A percentile compares a stretch with the other conserved stretches of the same genome.
Evolutionary conservation across 805 yeast genomes (phyloP).

Genomic region (Lipomyces sp.): DNA sequence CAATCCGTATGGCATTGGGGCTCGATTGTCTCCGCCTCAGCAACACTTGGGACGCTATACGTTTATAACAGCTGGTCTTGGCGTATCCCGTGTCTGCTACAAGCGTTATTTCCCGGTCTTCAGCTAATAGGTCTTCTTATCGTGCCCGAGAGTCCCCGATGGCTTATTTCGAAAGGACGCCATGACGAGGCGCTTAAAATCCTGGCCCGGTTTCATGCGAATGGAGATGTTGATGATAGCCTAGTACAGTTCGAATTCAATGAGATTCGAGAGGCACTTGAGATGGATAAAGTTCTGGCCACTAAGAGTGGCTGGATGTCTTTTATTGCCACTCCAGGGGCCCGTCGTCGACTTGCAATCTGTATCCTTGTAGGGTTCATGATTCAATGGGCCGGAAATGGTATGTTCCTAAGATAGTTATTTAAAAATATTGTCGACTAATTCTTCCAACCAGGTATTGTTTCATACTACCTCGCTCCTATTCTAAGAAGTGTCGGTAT

Average conservation of each 20-base stretch:
- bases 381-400: constrained; percentile 59
- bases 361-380: constrained; percentile 46
- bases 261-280: constrained; percentile 51
- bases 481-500: constrained; percentile 62
- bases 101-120: constrained; percentile 48
- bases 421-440: too few species aligned
- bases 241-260: constrained; percentile 37
- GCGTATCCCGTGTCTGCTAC: constrained; percentile 49
- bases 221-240: constrained; percentile 44
- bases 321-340: constrained; percentile 49
- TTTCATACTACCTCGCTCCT: constrained; percentile 56
- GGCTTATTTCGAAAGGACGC: constrained; percentile 50
- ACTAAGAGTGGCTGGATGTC: constrained; percentile 48
- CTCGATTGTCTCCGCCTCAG: constrained; percentile 58
- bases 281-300: constrained; percentile 47
- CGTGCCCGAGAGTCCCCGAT: constrained; percentile 60
- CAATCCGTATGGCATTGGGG: constrained; percentile 59
- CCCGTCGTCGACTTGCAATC: constrained; percentile 52
- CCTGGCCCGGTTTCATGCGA: constrained; percentile 51
- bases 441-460: constrained; percentile 45
- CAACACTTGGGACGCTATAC: constrained; percentile 51
- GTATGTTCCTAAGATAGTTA: neutral
- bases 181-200: constrained; percentile 52
- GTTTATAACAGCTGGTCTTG: constrained; percentile 42
- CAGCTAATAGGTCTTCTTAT: constrained; percentile 43